Evolutionary conservation across 257 asterid genomes (phyloP).

Genomic region (Nicotiana otophora): DNA sequence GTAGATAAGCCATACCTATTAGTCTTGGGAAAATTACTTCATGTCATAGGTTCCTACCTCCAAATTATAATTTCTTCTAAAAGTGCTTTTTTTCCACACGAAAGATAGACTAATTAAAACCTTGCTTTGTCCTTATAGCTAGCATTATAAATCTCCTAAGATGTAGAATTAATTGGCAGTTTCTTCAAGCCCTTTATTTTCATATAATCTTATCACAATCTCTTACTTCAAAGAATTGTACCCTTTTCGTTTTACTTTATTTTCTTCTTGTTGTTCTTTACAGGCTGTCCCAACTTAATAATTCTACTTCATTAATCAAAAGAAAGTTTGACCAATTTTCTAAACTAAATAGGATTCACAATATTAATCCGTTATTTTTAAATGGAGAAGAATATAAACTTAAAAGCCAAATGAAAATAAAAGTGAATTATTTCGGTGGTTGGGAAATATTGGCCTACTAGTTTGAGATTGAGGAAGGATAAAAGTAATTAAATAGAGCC

Average conservation of each 20-base stretch:
- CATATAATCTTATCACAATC: too few species aligned
- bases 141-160: not conserved
- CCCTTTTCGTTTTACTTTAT: too few species aligned
- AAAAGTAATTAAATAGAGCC: not conserved
- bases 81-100: not conserved
- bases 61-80: not conserved
- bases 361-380: not conserved
- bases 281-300: too few species aligned
- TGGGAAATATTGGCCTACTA: too few species aligned
- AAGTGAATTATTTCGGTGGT: too few species aligned
- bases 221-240: too few species aligned
- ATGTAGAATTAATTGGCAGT: not conserved
- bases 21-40: not conserved
- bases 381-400: not conserved
- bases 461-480: not conserved
- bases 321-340: too few species aligned
- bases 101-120: conserved; percentile 4
- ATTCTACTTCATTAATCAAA: too few species aligned
- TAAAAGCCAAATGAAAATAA: too few species aligned
- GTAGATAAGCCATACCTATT: not conserved
- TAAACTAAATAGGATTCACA: too few species aligned
- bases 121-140: not conserved
- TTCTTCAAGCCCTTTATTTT: too few species aligned
- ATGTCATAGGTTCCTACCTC: not conserved
- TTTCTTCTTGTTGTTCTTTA: too few species aligned